Evolutionary conservation across 805 yeast genomes (phyloP), one percentile per base, ranked within the genome.

Genomic region (Kazachstania africana): DNA sequence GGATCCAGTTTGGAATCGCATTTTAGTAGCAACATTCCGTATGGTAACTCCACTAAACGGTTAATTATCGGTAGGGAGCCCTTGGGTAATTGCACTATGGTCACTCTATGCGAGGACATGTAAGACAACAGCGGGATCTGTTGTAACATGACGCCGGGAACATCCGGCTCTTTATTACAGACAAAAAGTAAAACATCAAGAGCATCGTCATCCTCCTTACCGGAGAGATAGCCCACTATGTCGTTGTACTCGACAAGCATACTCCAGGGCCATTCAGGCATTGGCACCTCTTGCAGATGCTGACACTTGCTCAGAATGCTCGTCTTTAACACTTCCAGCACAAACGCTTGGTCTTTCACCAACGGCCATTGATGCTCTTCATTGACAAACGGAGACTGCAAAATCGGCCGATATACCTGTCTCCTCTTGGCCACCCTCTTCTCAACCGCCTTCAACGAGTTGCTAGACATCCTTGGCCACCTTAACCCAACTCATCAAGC

Each of bases 381-480:
- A 30, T 63, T 64, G 0, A 78, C 67, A 44, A 60, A 75, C 3
- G 85, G 83, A 37, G 72, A 73, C 18, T 75, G 76, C 14, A 78
- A 55, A 2, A 78, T 56, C 0, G 85, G 82, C 49, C 71, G 75
- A 53, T 71, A 72, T 6, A 75, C 72, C 38, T 72, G 75, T 38
- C 66, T 62, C 32, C 69, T 58, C 46, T 63, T 40, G 4, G 47
- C 47, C 8, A 44, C 31, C 17, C 36, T 66, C 39, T 59, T 57
- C 31, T 74, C 78, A 2, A 63, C 36, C 15, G 63, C 66, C 38
- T 67, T 72, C 10, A 75, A 33, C 0, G 78, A 70, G 14, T 28
- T 25, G 5, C 21, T 16, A 22, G 36, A 22, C 36, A 32, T 27
- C 5, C 23, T 5, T 9, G n/a, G 8, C 15, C 8, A 15, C 10